A percentile compares a stretch with the other conserved stretches of the same genome.
Conservation (phyloP, 2,329 filamentous ascomycete genomes). For the Mycogone perniciosa region DNA sequence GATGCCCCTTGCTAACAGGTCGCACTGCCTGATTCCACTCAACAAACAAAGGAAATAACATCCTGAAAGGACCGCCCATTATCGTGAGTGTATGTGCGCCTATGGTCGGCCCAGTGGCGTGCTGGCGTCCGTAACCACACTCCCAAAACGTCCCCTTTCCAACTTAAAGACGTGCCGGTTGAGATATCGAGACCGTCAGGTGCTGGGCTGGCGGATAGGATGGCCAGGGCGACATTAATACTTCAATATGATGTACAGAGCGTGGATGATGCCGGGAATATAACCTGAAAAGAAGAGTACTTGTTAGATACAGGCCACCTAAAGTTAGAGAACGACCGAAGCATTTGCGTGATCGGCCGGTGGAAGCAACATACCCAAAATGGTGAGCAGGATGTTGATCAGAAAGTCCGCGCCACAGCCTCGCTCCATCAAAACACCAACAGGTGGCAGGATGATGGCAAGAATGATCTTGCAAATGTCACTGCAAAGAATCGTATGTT, state of each 20-base stretch:
- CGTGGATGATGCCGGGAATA: conserved; percentile 84
- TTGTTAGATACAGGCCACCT: conserved; percentile 2
- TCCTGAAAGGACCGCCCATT: conserved; percentile 5
- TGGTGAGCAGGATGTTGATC: conserved; percentile 88
- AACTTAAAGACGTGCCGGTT: conserved; percentile 1
- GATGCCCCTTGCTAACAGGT: conserved; percentile 3
- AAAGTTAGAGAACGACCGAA: background rate
- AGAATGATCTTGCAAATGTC: conserved; percentile 68
- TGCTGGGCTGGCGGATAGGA: conserved; percentile 5
- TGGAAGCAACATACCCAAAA: conserved; percentile 46
- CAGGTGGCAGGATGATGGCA: conserved; percentile 81
- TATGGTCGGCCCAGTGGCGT: conserved; percentile 4
- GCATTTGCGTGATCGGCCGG: no score
- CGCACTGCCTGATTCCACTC: conserved; percentile 4
- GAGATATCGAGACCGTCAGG: background rate
- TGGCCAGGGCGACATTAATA: conserved; percentile 49
- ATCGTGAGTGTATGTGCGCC: conserved; percentile 4
- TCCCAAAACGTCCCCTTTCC: conserved; percentile 1
- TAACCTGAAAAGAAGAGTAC: conserved; percentile 34
- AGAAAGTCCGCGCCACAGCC: conserved; percentile 81
- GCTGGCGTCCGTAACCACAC: background rate
- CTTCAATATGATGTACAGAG: conserved; percentile 88
- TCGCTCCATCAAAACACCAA: conserved; percentile 91
- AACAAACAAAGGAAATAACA: background rate
- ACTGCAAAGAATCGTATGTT: conserved; percentile 19